phyloP scores from a whole-genome alignment of 495 filamentous ascomycete species.

The Hamigera avellanea region DNA sequence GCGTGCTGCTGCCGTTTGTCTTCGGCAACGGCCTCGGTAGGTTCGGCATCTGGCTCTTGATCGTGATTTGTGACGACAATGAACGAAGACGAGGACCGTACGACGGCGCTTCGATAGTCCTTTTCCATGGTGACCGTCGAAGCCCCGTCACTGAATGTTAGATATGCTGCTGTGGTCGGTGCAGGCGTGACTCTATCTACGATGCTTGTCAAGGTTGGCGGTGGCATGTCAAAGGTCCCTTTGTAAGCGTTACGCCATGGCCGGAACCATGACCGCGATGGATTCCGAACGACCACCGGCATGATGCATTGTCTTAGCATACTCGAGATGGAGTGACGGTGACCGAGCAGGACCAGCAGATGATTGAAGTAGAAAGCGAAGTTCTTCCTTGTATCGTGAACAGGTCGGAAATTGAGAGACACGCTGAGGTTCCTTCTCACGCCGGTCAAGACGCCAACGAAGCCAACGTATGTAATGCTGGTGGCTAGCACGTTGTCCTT shows the following conservation, averaged over 20 bases:
- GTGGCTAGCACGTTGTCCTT: conserved; percentile 38
- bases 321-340: conserved; percentile 44
- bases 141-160: conserved; percentile 41
- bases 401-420: conserved; percentile 53
- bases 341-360: conserved; percentile 43
- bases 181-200: conserved; percentile 17
- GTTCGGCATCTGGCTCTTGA: conserved; percentile 5
- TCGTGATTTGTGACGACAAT: conserved; percentile 49
- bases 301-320: conserved; percentile 36
- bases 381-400: conserved; percentile 36
- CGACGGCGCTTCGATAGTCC: conserved; percentile 33
- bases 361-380: conserved; percentile 36
- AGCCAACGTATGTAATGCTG: conserved; percentile 51
- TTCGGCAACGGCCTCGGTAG: conserved; percentile 5
- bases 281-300: conserved; percentile 1
- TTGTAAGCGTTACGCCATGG: background rate
- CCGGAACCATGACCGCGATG: no score
- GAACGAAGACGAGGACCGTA: conserved; percentile 32
- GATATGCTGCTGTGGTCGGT: conserved; percentile 44
- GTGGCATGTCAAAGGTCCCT: background rate
- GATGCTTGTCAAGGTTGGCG: conserved; percentile 16
- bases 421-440: conserved; percentile 43
- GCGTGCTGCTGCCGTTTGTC: conserved; percentile 7
- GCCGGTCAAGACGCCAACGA: conserved; percentile 50
- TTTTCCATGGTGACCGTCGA: conserved; percentile 43